Evolutionary conservation across 2,329 filamentous ascomycete genomes (phyloP).

Genomic region (Colletotrichum karsti): DNA sequence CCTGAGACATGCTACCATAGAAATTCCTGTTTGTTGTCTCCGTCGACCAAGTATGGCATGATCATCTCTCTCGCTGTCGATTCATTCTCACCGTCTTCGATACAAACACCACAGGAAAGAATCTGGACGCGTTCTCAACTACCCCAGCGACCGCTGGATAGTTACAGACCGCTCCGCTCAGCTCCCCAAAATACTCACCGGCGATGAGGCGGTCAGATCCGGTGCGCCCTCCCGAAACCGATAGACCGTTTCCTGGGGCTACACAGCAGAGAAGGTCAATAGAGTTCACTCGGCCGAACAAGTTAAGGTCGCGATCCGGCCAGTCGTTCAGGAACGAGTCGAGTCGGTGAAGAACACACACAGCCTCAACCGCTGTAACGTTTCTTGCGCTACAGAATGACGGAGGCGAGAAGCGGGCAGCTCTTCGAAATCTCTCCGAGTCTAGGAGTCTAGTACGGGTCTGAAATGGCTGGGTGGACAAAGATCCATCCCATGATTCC

Average conservation of each 20-base stretch:
- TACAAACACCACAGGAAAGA: too few species aligned
- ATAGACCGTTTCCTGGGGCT: neutral
- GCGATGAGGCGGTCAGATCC: slow-evolving; percentile 12
- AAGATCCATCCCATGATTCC: neutral
- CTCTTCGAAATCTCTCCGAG: neutral
- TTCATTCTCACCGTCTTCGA: too few species aligned
- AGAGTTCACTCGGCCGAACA: neutral
- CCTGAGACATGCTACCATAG: too few species aligned
- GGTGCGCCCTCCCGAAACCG: neutral
- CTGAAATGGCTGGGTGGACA: neutral
- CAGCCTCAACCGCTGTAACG: slow-evolving; percentile 13
- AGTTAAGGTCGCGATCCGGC: neutral
- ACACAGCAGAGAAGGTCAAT: neutral
- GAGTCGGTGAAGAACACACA: slow-evolving; percentile 15
- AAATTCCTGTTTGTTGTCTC: too few species aligned
- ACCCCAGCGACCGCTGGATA: neutral
- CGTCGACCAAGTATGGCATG: too few species aligned
- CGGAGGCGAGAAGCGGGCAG: neutral
- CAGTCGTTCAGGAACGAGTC: too few species aligned
- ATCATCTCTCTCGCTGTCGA: too few species aligned
- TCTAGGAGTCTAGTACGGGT: too few species aligned
- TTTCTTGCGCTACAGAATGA: neutral
- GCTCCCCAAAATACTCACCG: neutral
- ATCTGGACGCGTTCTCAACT: too few species aligned
- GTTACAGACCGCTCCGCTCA: neutral